Conservation (phyloP, 345 rosid genomes). For the Camelina sativa region DNA sequence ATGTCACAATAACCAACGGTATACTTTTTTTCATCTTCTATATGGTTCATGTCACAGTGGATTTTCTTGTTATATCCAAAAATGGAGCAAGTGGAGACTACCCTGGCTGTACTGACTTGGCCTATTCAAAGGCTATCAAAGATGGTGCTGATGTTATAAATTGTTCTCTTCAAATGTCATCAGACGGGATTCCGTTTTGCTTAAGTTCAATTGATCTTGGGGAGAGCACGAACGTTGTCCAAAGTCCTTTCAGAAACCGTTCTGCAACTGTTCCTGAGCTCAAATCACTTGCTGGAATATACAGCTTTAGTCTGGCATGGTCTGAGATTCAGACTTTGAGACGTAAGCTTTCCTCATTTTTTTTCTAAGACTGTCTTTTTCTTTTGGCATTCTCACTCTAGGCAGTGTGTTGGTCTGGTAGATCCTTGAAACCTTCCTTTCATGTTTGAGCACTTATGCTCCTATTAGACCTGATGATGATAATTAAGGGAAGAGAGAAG, state of each 20-base stretch:
- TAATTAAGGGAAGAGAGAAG: conserved; percentile 1
- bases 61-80: conserved; percentile 62
- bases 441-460: background rate
- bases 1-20: background rate
- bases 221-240: conserved; percentile 50
- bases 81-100: conserved; percentile 94
- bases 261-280: conserved; percentile 53
- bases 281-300: conserved; percentile 47
- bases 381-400: conserved; percentile 15
- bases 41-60: conserved; percentile 49
- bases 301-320: conserved; percentile 73
- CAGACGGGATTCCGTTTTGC: conserved; percentile 77
- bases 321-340: conserved; percentile 60
- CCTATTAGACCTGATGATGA: background rate
- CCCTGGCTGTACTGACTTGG: conserved; percentile 84
- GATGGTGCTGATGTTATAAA: conserved; percentile 80
- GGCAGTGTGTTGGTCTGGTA: conserved; percentile 13
- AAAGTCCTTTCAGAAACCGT: conserved; percentile 51
- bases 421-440: conserved; percentile 10
- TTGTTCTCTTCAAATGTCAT: conserved; percentile 86
- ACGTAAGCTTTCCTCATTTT: conserved; percentile 54
- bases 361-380: background rate
- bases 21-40: background rate
- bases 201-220: conserved; percentile 64
- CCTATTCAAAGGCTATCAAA: conserved; percentile 69